A percentile compares a stretch with the other conserved stretches of the same genome.
phyloP scores from a whole-genome alignment of 2,329 filamentous ascomycete species.

The Aureobasidium sp. region DNA sequence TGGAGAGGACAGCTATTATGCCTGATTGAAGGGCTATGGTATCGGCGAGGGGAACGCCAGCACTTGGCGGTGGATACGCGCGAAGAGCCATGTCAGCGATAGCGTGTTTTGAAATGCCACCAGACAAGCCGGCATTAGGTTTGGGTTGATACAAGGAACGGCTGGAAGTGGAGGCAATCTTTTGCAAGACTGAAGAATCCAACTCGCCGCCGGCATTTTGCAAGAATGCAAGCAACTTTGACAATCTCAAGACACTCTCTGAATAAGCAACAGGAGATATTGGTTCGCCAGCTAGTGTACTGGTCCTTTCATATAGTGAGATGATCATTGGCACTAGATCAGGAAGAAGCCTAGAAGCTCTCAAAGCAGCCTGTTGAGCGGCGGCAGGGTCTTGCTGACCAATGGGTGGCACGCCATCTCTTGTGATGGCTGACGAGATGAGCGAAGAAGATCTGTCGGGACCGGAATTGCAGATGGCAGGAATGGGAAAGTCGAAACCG shows the following conservation, averaged over 20 bases:
- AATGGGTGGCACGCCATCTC: constrained; percentile 15
- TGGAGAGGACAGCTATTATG: constrained; percentile 76
- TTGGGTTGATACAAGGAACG: constrained; percentile 7
- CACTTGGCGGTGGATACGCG: constrained; percentile 57
- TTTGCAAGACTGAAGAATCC: constrained; percentile 49
- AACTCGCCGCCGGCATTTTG: constrained; percentile 60
- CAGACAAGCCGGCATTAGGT: constrained; percentile 8
- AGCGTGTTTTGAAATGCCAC: constrained; percentile 30
- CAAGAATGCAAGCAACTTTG: constrained; percentile 60
- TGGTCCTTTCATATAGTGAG: constrained; percentile 64
- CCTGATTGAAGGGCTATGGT: constrained; percentile 74
- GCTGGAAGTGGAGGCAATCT: constrained; percentile 30
- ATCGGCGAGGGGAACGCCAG: constrained; percentile 65
- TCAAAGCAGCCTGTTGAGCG: constrained; percentile 35
- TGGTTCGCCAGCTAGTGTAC: constrained; percentile 55
- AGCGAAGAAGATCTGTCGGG: constrained; percentile 23
- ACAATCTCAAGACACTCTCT: constrained; percentile 66
- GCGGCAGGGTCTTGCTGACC: constrained; percentile 16
- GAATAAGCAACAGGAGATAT: constrained; percentile 64
- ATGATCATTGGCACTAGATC: constrained; percentile 70
- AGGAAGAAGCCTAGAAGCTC: constrained; percentile 54
- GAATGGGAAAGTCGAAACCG: constrained; percentile 66
- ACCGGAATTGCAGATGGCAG: constrained; percentile 26
- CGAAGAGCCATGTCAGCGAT: constrained; percentile 61
- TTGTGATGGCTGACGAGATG: not conserved